Percentiles rank a stretch among this genome's conserved stretches.
Conservation (phyloP, 805 yeast genomes). For the Zygosaccharomyces lentus region DNA sequence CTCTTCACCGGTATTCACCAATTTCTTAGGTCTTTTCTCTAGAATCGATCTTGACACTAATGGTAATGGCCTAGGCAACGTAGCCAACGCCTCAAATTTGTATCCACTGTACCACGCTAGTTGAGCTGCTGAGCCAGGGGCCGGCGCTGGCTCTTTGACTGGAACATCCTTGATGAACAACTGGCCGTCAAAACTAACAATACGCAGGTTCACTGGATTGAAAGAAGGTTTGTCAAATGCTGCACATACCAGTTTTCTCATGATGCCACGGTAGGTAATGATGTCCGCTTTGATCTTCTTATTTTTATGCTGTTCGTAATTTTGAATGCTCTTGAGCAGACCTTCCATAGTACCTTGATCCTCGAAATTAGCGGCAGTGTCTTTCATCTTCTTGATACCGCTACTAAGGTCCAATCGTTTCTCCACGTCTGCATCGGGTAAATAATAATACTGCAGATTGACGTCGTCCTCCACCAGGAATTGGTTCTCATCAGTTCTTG, state of each 20-base stretch:
- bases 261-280: constrained; percentile 79
- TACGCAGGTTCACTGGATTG: constrained; percentile 54
- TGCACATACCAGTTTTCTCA: constrained; percentile 56
- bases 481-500: constrained; percentile 55
- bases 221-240: constrained; percentile 50
- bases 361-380: constrained; percentile 50
- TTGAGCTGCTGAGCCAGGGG: constrained; percentile 30
- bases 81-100: constrained; percentile 78
- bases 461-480: constrained; percentile 47
- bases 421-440: constrained; percentile 72
- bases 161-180: constrained; percentile 53
- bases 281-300: constrained; percentile 55
- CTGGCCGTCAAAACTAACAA: constrained; percentile 71
- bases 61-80: constrained; percentile 73
- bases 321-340: constrained; percentile 50
- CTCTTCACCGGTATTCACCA: constrained; percentile 71
- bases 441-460: constrained; percentile 65
- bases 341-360: constrained; percentile 42
- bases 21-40: constrained; percentile 56
- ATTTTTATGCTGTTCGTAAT: constrained; percentile 46
- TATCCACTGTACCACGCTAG: constrained; percentile 63
- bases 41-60: constrained; percentile 59
- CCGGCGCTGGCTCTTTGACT: constrained; percentile 26
- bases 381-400: constrained; percentile 59
- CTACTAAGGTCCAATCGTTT: constrained; percentile 55